Percentiles rank a stretch among this genome's conserved stretches.
These are phyloP conservation scores for Penicillium verhagenii DNA, from an alignment of 495 filamentous ascomycete genomes.

Conservation along the genomic window DNA sequence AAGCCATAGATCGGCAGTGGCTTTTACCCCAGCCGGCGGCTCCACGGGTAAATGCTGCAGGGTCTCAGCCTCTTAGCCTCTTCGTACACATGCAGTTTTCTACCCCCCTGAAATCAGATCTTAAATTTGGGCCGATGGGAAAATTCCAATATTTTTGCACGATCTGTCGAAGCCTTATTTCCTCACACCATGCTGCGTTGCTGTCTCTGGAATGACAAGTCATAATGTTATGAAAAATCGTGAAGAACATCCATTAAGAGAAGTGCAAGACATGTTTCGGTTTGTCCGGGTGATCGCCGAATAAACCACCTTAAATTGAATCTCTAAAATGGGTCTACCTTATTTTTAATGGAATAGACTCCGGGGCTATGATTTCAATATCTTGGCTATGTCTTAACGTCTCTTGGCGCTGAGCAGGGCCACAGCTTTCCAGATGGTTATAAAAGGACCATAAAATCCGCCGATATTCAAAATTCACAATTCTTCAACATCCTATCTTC, in stretches of 20 bases:
- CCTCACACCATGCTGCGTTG: too few relatives aligned
- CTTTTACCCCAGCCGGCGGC: neutral
- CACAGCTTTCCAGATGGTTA: neutral
- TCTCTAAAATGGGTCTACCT: neutral
- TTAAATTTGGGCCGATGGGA: neutral
- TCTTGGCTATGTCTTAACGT: conserved; percentile 13
- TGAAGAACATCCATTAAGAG: neutral
- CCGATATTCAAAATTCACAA: neutral
- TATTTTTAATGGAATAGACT: conserved; percentile 1
- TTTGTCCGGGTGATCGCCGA: conserved; percentile 8
- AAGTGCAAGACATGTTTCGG: conserved; percentile 19
- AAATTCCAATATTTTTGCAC: neutral
- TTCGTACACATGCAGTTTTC: too few relatives aligned
- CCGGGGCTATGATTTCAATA: conserved; percentile 8
- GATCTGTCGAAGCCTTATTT: too few relatives aligned
- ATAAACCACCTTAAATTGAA: neutral
- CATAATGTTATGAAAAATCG: too few relatives aligned
- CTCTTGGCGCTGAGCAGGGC: neutral
- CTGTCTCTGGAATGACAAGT: too few relatives aligned
- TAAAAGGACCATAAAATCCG: conserved; percentile 2
- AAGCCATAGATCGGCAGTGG: conserved; percentile 6
- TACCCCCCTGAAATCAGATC: neutral
- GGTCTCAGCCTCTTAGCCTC: neutral
- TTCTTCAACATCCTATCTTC: neutral
- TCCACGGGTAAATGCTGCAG: conserved; percentile 1